Base-by-base conservation (phyloP, 768 basidiomycete species). In the Mycena metata region DNA sequence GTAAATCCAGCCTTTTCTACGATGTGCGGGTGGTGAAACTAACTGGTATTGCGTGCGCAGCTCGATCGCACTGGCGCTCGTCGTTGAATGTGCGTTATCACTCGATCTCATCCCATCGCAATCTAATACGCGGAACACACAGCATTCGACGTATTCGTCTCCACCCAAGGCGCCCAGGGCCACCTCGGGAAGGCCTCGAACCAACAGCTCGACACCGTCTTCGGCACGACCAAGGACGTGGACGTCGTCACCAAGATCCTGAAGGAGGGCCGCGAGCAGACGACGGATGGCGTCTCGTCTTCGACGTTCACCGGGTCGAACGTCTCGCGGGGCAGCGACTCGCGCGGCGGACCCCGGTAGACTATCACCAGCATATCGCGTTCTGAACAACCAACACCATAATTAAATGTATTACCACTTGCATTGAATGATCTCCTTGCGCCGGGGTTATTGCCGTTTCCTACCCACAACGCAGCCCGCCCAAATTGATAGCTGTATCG, bases 1-100 rank as follows among this genome's bases (percentile, higher is more conserved):
- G 92, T 94, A 87, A 86, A 81, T 81, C 62, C 64, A 15, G 21
- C 64, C 15, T 21, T 67, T 43, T 55, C 64, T 41, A 41, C 23
- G 42, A 54, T 33, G 21, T 19, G 23, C 1, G 30, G 41, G 39
- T 46, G n/a, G 43, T 41, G 23, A 49, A 39, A 66, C 74, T 68
- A 67, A 65, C 41, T 70, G n/a, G n/a, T n/a, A n/a, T n/a, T n/a
- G n/a, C 71, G 72, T 46, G 63, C 47, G 35, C 73, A 93, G 92
- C 45, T 79, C 92, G 24, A 89, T 94, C 69, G 87, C 92, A 49
- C 81, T 96, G 15, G 78, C 88, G n/a, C 83, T 89, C 1, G 89
- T 96, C 51, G 91, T 96, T n/a, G 94, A 94, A 73, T 90, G 94
- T 95, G 76, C 74, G 91, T 80, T 47, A n/a, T n/a, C n/a, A n/a